A percentile compares a stretch with the other conserved stretches of the same genome.
Evolutionary conservation across 208 protist species (phyloP).

Genomic region (Wallacemonas sp.): DNA sequence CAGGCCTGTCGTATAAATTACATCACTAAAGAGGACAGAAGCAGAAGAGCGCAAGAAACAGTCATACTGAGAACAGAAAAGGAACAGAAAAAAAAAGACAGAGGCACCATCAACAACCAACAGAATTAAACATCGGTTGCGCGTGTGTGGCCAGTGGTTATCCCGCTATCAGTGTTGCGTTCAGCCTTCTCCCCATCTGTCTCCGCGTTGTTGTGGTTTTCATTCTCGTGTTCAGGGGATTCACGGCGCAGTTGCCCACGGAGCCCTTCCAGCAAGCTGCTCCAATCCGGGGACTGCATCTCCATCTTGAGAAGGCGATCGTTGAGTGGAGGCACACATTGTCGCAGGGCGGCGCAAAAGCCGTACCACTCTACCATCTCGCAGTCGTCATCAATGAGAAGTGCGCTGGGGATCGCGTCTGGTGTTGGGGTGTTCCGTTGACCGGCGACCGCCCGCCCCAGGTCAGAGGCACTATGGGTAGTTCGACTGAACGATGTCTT

Average conservation of each 20-base stretch:
- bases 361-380: slow-evolving; percentile 75
- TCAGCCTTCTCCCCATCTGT: background rate
- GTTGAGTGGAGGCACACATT: slow-evolving; percentile 23
- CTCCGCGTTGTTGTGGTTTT: background rate
- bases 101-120: no score
- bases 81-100: no score
- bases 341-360: slow-evolving; percentile 50
- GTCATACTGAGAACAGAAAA: no score
- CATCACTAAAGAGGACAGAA: no score
- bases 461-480: no score
- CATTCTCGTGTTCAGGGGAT: no score
- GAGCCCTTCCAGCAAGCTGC: slow-evolving; percentile 3
- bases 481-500: no score
- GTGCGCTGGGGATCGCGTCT: slow-evolving; percentile 15
- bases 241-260: slow-evolving; percentile 4
- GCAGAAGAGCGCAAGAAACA: no score
- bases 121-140: no score
- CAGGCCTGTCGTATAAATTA: no score
- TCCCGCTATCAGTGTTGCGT: background rate
- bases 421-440: background rate
- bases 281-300: slow-evolving; percentile 10
- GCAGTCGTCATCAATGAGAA: slow-evolving; percentile 38
- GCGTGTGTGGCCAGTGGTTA: no score
- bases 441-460: no score
- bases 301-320: slow-evolving; percentile 13